Evolutionary conservation across 306 rosid species (phyloP), one percentile per base, ranked within the genome.

Genomic region (Cyamopsis tetragonoloba): DNA sequence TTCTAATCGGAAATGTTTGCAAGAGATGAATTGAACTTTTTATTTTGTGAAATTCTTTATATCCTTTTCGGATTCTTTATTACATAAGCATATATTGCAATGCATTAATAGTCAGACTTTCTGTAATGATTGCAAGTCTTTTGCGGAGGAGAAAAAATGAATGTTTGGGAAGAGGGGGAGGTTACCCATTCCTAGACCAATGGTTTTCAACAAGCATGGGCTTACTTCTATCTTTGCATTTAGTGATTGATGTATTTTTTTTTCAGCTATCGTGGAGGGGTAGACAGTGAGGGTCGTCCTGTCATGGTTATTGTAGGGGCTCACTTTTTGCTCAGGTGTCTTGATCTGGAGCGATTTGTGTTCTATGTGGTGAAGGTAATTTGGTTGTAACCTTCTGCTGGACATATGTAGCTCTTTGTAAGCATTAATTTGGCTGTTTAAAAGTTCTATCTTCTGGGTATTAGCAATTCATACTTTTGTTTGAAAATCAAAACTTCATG

Each of bases 301-400:
- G 90, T 93, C 19, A 86, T 93, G 96, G 99, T 90, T 70, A 92
- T 93, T 70, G 99, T 93, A 63, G 99, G 99, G 70, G 99, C 99
- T 57, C 99, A 93, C 85, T 86, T 93, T 80, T 85, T 93, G 66
- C 85, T 93, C 39, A 87, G 97, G 28, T 90, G 99, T 77, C 99
- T 90, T 51, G 97, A 93, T 77, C 82, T 93, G 73, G 99, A 93
- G 70, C 92, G 96, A 5, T 93, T 93, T 88, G 87, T 93, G 26
- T 82, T 84, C 5, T 63, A 90, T 71, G 89, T 88, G 23, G 79
- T 90, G 30, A 93, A 93, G 99, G 99, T 93, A 76, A 61, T 70
- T 38, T 20, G 22, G 73, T 55, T 71, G 65, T 23, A 31, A 34
- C 42, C 39, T 61, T 64, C 34, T 50, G 42, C 55, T 62, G 72